Base-by-base conservation (phyloP, 441 rosid genomes). In the Erodium trifolium region DNA sequence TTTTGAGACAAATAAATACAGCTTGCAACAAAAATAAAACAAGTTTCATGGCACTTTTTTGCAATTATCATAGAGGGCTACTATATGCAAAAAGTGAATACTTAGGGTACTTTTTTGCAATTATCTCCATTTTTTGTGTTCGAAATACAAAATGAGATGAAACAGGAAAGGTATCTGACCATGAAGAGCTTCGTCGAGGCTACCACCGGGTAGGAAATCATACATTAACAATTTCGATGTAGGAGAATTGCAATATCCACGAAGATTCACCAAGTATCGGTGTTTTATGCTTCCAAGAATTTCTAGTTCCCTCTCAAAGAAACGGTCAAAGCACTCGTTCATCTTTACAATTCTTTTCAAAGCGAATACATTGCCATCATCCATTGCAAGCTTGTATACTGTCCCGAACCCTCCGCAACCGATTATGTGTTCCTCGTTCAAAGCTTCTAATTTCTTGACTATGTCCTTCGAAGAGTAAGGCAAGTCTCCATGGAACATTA, bases 281-380 rank as follows among this genome's bases (percentile, higher is more conserved):
- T 94, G 97, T 73, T 94, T 94, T 76, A 92, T 90, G 87, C 99
- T 92, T 68, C 99, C 98, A 72, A 94, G 98, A 84, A 94, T 94
- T 78, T 88, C 96, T 64, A 94, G 98, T 79, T 94, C 99, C 79
- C 98, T 81, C 78, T 92, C 97, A 65, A 94, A 94, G 85, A 88
- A 94, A 29, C 98, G 93, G 79, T 92, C 93, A 78, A 94, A 90
- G 14, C 97, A 96, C 70, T 92, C 98, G 27, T 94, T 92, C 81
- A 94, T 73, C 81, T 92, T 94, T 13, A 88, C 77, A 74, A 94
- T 90, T 78, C 90, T 83, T 80, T 94, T 94, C 75, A 94, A 82
- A 27, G 99, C 99, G 82, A 92, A 92, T 35, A 88, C 84, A 49
- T 76, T 86, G 57, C 99, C 99, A 78, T 94, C 99, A 80, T 94